phyloP scores from a whole-genome alignment of 306 rosid species.

The Citrullus colocynthis region DNA sequence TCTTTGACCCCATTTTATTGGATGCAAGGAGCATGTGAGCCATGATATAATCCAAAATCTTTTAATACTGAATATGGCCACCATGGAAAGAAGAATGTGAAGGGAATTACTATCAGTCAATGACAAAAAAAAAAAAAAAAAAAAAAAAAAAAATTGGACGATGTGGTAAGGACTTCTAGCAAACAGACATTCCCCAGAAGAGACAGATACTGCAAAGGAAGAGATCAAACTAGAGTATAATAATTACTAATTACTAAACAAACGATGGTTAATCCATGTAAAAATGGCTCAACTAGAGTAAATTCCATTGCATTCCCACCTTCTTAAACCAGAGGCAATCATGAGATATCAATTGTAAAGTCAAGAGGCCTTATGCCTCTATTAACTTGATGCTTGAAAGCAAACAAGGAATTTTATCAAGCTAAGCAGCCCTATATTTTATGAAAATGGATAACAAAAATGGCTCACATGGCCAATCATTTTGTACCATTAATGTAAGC shows the following conservation, averaged over 20 bases:
- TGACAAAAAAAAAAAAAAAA: neutral
- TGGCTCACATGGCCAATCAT: neutral
- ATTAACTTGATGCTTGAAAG: neutral
- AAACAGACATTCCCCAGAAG: neutral
- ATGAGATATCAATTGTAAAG: neutral
- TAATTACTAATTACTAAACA: neutral
- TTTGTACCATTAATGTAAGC: neutral
- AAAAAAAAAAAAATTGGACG: neutral
- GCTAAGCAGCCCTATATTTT: neutral
- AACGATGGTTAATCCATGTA: neutral
- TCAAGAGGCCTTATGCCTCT: neutral
- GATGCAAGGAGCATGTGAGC: neutral
- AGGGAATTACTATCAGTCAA: neutral
- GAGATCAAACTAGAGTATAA: neutral
- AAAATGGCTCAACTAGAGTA: neutral
- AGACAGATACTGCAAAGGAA: neutral
- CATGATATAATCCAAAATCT: neutral
- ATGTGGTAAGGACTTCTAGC: neutral
- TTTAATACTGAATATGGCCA: neutral
- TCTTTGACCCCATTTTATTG: neutral
- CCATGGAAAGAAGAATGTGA: neutral
- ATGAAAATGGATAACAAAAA: neutral
- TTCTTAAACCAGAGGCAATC: neutral
- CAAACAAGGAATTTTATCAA: neutral
- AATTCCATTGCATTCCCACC: neutral